phyloP scores from a whole-genome alignment of 768 basidiomycete genomes.

The Suillus luteus region DNA sequence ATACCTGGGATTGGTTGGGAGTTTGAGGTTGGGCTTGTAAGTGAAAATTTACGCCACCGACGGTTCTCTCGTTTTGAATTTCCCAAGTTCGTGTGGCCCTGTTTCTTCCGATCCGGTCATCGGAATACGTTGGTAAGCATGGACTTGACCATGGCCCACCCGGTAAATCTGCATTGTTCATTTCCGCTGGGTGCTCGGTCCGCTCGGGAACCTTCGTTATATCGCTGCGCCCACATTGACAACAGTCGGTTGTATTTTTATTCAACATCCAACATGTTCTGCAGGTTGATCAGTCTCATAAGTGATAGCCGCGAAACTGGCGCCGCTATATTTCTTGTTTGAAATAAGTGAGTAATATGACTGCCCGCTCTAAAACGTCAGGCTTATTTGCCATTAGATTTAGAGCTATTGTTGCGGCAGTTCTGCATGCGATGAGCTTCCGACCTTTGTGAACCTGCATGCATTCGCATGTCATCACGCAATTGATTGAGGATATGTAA shows the following conservation, averaged over 20 bases:
- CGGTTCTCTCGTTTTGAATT: constrained; percentile 1
- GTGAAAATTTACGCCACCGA: background rate
- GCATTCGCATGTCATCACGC: constrained; percentile 2
- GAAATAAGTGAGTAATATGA: background rate
- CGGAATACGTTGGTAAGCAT: constrained; percentile 1
- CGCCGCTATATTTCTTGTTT: background rate
- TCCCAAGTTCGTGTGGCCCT: constrained; percentile 7
- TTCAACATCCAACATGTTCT: background rate
- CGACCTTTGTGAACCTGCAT: constrained; percentile 1
- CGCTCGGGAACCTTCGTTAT: background rate
- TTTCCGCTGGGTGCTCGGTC: constrained; percentile 4
- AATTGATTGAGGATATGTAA: background rate
- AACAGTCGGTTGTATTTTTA: background rate
- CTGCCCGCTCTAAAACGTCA: background rate
- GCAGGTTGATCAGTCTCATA: background rate
- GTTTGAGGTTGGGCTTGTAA: background rate
- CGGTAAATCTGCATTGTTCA: background rate
- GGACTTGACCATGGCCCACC: background rate
- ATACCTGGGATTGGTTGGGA: background rate
- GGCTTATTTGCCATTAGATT: background rate
- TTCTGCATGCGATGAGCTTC: background rate
- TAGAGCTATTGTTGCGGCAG: background rate
- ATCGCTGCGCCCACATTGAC: background rate
- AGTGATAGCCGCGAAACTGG: constrained; percentile 1
- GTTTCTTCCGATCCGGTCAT: background rate